Conservation (phyloP, 2,329 filamentous ascomycete species). For the Fusarium coicis region DNA sequence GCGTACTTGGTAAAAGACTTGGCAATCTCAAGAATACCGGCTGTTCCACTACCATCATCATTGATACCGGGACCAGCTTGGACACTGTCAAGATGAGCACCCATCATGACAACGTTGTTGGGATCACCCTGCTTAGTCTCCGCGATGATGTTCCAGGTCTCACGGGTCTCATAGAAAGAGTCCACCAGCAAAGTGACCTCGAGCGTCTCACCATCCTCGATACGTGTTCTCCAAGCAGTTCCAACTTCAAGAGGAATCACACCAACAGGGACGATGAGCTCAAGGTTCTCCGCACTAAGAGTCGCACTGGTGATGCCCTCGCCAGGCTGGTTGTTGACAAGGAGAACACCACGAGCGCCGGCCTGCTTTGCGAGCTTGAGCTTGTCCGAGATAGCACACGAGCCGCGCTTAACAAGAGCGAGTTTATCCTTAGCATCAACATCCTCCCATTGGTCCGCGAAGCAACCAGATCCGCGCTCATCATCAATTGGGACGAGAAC, state of each 20-base stretch:
- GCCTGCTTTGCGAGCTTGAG: slow-evolving; percentile 55
- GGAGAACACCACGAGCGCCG: slow-evolving; percentile 59
- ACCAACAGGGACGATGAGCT: slow-evolving; percentile 50
- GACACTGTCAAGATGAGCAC: slow-evolving; percentile 55
- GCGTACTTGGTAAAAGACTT: slow-evolving; percentile 51
- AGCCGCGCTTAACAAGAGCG: slow-evolving; percentile 57
- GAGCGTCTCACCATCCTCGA: slow-evolving; percentile 50
- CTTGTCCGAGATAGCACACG: slow-evolving; percentile 56
- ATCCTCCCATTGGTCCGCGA: slow-evolving; percentile 56
- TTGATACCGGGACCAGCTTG: slow-evolving; percentile 55
- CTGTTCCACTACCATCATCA: slow-evolving; percentile 54
- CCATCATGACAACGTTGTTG: slow-evolving; percentile 55
- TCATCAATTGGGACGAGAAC: slow-evolving; percentile 52
- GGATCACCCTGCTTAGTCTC: slow-evolving; percentile 57
- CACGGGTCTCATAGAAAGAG: slow-evolving; percentile 50
- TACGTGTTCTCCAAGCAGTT: slow-evolving; percentile 48
- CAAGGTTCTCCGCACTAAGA: slow-evolving; percentile 57
- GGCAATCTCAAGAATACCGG: slow-evolving; percentile 53
- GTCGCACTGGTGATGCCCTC: slow-evolving; percentile 59
- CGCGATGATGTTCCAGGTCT: slow-evolving; percentile 55
- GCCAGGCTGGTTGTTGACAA: slow-evolving; percentile 71
- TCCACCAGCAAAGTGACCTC: slow-evolving; percentile 52
- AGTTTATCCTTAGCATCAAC: slow-evolving; percentile 58
- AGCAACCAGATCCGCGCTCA: slow-evolving; percentile 53
- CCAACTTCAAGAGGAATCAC: slow-evolving; percentile 52